Percentiles rank a stretch among this genome's conserved stretches.
phyloP scores from a whole-genome alignment of 2,329 filamentous ascomycete species.

The Penicillium sclerotigenum region DNA sequence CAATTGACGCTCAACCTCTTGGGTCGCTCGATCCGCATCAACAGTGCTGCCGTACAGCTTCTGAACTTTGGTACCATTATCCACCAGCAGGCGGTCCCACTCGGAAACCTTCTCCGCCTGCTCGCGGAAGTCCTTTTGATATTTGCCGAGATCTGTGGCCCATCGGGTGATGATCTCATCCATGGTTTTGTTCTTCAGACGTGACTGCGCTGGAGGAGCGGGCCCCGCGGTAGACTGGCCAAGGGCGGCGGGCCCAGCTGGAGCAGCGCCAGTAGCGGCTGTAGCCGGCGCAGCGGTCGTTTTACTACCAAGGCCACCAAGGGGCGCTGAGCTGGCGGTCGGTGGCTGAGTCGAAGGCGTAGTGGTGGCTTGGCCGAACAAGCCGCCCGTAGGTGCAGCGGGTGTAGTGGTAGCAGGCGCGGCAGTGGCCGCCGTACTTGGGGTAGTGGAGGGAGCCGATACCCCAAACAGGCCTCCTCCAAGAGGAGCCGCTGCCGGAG shows the following conservation, averaged over 20 bases:
- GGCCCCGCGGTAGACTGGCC: constrained; percentile 77
- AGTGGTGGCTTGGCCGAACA: constrained; percentile 27
- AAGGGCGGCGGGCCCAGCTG: constrained; percentile 43
- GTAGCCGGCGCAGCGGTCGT: constrained; percentile 23
- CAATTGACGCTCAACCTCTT: constrained; percentile 90
- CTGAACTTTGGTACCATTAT: constrained; percentile 93
- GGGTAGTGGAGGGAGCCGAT: constrained; percentile 27
- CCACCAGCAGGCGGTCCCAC: constrained; percentile 90
- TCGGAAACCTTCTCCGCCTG: constrained; percentile 81
- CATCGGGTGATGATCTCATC: constrained; percentile 97
- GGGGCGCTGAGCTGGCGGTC: constrained; percentile 1
- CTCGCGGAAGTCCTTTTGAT: constrained; percentile 92
- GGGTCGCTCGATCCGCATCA: constrained; percentile 87
- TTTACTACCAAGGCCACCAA: background rate
- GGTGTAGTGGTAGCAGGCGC: constrained; percentile 28
- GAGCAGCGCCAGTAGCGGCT: constrained; percentile 28
- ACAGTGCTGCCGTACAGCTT: constrained; percentile 88
- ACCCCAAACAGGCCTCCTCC: constrained; percentile 29
- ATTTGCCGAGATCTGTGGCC: constrained; percentile 92
- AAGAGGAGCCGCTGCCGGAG: constrained; percentile 30
- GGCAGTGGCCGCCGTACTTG: constrained; percentile 30
- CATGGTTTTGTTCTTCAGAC: constrained; percentile 97
- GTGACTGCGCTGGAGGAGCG: constrained; percentile 72
- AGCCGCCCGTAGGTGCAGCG: constrained; percentile 21
- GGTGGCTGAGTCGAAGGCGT: constrained; percentile 26